Base-by-base conservation (phyloP, 352 stramenopile species). In the Aphanomyces astaci region DNA sequence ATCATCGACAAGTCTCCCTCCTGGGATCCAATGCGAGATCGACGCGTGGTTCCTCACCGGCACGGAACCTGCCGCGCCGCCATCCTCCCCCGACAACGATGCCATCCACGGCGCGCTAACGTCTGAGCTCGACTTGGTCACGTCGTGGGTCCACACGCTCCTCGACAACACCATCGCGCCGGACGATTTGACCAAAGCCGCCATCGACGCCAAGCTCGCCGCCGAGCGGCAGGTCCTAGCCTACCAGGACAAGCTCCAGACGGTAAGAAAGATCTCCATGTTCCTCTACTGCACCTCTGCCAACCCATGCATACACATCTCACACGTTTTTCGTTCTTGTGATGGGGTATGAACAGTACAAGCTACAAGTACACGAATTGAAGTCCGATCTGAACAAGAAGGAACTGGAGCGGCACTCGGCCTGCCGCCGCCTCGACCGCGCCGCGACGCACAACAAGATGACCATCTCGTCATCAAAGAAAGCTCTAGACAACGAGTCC, bases 351-450 rank as follows among this genome's bases (percentile, higher is more conserved):
- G 39, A n/a, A n/a, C 64, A 93, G 82, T 82, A 73, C 52, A 80
- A 87, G 70, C 73, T 64, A 5, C 77, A 81, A 48, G 75, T 94
- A 62, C 52, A 63, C 32, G 79, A 87, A 25, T 71, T 94, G 24
- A 76, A 92, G 63, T 54, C 46, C 25, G 86, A 92, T 68, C 52
- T 94, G 31, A 82, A 91, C 49, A 66, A 75, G 11, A 94, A 92
- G 63, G 86, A 94, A 72, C 75, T 80, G 3, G 83, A 93, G 60
- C 78, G 86, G 0, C 86, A 94, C 78, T 79, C 74, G 25, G 86
- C 81, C 17, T 93, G 84, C 70, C 75, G 86, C 51, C 81, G 89
- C 19, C 87, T 85, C 30, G 86, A 95, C 66, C 83, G 86, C 19
- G 45, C n/a, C n/a, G n/a, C n/a, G n/a, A n/a, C n/a, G n/a, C n/a